phyloP scores from a whole-genome alignment of 1,284 basidiomycete genomes.

The Ceratobasidium sp. region DNA sequence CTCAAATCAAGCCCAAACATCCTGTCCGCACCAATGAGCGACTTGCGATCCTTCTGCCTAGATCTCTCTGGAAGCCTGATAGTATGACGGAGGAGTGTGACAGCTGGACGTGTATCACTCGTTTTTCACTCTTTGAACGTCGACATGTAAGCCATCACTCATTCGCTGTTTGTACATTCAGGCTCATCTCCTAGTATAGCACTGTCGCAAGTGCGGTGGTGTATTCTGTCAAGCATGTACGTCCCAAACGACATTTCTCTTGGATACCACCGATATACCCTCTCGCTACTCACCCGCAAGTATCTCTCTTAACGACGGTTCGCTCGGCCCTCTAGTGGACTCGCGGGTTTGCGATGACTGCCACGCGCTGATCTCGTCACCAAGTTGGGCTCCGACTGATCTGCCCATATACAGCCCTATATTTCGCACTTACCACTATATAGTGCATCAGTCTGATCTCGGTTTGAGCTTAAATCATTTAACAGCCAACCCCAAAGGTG shows the following conservation, averaged over 20 bases:
- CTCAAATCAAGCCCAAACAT: slow-evolving; percentile 40
- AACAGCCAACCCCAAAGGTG: too few species aligned
- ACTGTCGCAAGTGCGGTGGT: slow-evolving; percentile 84
- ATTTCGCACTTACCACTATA: too few species aligned
- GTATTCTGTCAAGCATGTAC: slow-evolving; percentile 76
- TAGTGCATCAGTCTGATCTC: too few species aligned
- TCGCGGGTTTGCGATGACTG: slow-evolving; percentile 79
- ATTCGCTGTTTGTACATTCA: slow-evolving; percentile 46
- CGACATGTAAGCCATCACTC: slow-evolving; percentile 69
- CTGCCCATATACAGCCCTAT: too few species aligned
- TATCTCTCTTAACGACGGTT: slow-evolving; percentile 65
- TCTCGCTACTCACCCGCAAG: slow-evolving; percentile 77
- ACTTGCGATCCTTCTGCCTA: slow-evolving; percentile 78
- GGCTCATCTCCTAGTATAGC: slow-evolving; percentile 59
- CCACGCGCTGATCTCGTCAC: slow-evolving; percentile 76
- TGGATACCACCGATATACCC: slow-evolving; percentile 74
- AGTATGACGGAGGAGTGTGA: slow-evolving; percentile 72
- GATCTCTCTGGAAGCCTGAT: slow-evolving; percentile 80
- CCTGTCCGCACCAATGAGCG: slow-evolving; percentile 67
- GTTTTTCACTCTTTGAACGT: slow-evolving; percentile 76
- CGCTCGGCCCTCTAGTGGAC: slow-evolving; percentile 65
- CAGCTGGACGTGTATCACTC: slow-evolving; percentile 73
- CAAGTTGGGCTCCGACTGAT: too few species aligned
- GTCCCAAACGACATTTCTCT: slow-evolving; percentile 67
- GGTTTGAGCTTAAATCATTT: too few species aligned